These are phyloP conservation scores for Dipteronia dyeriana DNA, from an alignment of 345 rosid genomes.

Conservation along the genomic window DNA sequence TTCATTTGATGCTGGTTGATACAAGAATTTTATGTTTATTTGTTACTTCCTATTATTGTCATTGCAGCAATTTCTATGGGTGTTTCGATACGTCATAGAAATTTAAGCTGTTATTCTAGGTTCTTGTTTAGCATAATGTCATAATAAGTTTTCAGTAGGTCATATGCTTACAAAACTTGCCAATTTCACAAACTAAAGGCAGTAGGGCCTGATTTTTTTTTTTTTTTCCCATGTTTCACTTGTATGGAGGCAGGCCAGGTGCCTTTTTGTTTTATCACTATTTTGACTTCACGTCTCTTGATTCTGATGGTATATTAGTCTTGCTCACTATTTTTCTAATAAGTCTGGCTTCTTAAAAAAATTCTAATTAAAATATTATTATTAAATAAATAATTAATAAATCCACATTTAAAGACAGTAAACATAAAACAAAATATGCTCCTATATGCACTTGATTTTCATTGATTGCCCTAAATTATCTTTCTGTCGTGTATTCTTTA, in stretches of 20 bases:
- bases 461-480: conserved; percentile 4
- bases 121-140: neutral
- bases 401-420: neutral
- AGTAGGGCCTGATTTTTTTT: neutral
- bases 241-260: neutral
- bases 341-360: neutral
- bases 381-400: too few relatives aligned
- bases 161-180: neutral
- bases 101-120: neutral
- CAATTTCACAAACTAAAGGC: neutral
- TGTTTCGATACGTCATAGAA: neutral
- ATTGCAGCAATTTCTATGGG: neutral
- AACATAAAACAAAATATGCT: neutral
- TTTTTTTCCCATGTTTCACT: neutral
- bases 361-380: too few relatives aligned
- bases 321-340: neutral
- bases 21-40: neutral
- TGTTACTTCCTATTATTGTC: neutral
- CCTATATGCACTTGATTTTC: neutral
- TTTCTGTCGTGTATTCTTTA: too few relatives aligned
- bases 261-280: neutral
- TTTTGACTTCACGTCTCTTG: neutral
- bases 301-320: neutral
- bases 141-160: neutral
- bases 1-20: neutral